Evolutionary conservation across 1,284 basidiomycete genomes (phyloP), one percentile per base, ranked within the genome.

Genomic region (Puccinia triticina): DNA sequence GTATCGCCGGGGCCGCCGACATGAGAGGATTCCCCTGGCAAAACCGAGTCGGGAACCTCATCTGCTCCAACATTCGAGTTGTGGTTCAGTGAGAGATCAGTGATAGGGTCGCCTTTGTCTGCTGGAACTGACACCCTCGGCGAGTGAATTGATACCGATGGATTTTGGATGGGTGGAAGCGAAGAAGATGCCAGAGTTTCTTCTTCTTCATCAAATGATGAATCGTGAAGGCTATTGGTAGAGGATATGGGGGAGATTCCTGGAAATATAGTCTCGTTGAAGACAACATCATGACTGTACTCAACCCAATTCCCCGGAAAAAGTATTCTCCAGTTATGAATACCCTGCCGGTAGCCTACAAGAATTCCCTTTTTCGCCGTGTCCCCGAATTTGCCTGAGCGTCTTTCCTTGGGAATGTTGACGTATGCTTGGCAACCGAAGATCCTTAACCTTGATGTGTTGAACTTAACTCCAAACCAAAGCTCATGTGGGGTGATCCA

Each of bases 391-490:
- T 50, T 74, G 18, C 72, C 57, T 7, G 5, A 1, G 2, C 72
- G 40, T 7, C 16, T 26, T 11, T 74, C 26, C 26, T 74, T 74
- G 1, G 72, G 43, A n/a, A 74, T 74, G 18, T 40, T 32, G 40
- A 53, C 72, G 26, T 14, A 74, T 8, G 72, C 72, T 40, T 29
- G 23, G 37, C 72, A 74, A 23, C 72, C 72, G 29, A 74, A 74
- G 21, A 29, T 26, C 18, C 43, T 11, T 11, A 71, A 16, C 12
- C 67, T 1, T 1, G n/a, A 32, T 7, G 18, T 23, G 18, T 71
- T 43, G 46, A 71, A 71, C 16, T 34, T 26, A 2, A 26, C 1
- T 7, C 67, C 67, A 34, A 1, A 71, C 67, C 67, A 71, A 1
- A 71, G 29, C n/a, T 71, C 14, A 14, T 46, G 14, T 14, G 43